A percentile compares a stretch with the other conserved stretches of the same genome.
These are phyloP conservation scores for Paulownia fortunei DNA, from an alignment of 257 asterid species.

Conservation along the genomic window DNA sequence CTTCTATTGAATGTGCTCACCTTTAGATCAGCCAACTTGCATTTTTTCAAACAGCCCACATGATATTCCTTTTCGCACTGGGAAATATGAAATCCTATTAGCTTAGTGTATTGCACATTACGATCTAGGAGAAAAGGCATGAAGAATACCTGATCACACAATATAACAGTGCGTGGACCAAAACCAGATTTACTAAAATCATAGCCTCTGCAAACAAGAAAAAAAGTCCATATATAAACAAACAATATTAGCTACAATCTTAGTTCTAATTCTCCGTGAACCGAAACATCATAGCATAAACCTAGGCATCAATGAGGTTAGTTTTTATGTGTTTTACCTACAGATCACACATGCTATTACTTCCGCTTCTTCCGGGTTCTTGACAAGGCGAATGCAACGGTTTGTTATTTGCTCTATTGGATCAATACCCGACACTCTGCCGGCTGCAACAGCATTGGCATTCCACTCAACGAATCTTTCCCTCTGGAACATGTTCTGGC, in stretches of 20 bases:
- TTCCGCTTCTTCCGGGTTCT: conserved; percentile 90
- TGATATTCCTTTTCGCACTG: conserved; percentile 99
- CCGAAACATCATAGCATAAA: not conserved
- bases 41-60: conserved; percentile 93
- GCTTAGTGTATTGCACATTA: conserved; percentile 22
- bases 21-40: conserved; percentile 95
- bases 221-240: conserved; percentile 16
- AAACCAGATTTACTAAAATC: conserved; percentile 97
- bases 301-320: conserved; percentile 1
- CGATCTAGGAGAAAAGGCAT: conserved; percentile 24
- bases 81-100: conserved; percentile 34
- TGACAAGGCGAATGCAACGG: conserved; percentile 87
- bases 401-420: conserved; percentile 80
- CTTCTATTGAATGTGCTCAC: conserved; percentile 44
- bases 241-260: conserved; percentile 5
- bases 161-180: conserved; percentile 98
- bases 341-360: conserved; percentile 95
- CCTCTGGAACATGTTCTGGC: conserved; percentile 88
- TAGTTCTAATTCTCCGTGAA: not conserved
- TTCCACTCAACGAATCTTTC: conserved; percentile 76
- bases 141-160: conserved; percentile 90
- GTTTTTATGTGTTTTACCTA: conserved; percentile 63
- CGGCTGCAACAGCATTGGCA: conserved; percentile 94
- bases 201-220: conserved; percentile 68
- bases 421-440: conserved; percentile 78